These are phyloP conservation scores for Chrysosporium queenslandicum DNA, from an alignment of 2,329 filamentous ascomycete species.

Conservation along the genomic window DNA sequence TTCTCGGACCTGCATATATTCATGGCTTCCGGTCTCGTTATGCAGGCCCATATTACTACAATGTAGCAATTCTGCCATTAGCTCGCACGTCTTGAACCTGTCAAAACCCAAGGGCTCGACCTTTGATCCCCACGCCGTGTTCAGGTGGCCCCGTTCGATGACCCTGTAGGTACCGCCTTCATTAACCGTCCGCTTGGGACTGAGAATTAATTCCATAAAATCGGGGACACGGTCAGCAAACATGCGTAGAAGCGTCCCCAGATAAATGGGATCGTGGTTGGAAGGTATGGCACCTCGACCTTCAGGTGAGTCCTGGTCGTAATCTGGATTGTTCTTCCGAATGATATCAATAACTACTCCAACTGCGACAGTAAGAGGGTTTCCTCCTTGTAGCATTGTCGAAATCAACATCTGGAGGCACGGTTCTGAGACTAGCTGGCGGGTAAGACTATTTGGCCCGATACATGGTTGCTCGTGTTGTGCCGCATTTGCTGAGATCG, in stretches of 20 bases:
- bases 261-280: conserved; percentile 84
- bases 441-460: conserved; percentile 89
- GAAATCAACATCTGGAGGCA: conserved; percentile 77
- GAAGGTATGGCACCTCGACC: conserved; percentile 71
- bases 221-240: conserved; percentile 88
- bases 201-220: conserved; percentile 85
- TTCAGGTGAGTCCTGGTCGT: conserved; percentile 81
- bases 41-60: conserved; percentile 97
- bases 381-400: conserved; percentile 88
- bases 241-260: conserved; percentile 76
- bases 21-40: conserved; percentile 83
- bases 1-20: conserved; percentile 71
- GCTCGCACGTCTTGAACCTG: conserved; percentile 94
- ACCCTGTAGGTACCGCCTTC: conserved; percentile 47
- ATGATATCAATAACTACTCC: conserved; percentile 98
- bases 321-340: conserved; percentile 97
- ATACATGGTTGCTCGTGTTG: conserved; percentile 99
- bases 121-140: conserved; percentile 78
- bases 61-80: conserved; percentile 95
- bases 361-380: conserved; percentile 88
- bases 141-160: conserved; percentile 62
- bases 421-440: conserved; percentile 77
- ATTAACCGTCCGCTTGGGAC: conserved; percentile 51
- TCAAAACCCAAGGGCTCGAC: conserved; percentile 95
- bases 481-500: conserved; percentile 94